A percentile compares a stretch with the other conserved stretches of the same genome.
phyloP scores from a whole-genome alignment of 768 basidiomycete species.

The Serendipita indica region DNA sequence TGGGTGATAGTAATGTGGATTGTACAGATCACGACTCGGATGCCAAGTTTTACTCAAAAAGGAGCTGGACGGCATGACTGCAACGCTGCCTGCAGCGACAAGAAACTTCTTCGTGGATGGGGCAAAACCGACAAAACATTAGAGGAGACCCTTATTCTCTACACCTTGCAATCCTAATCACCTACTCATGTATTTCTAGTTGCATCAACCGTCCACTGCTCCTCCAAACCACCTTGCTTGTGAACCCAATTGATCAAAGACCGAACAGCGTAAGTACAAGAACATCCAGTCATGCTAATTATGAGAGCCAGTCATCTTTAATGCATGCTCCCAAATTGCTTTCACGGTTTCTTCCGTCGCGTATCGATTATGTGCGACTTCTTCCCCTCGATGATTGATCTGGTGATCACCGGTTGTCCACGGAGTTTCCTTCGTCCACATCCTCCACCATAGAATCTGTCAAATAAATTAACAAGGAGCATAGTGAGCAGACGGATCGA shows the following conservation, averaged over 20 bases:
- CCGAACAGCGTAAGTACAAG: too few species aligned
- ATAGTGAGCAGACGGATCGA: background rate
- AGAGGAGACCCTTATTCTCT: too few species aligned
- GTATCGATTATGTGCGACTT: background rate
- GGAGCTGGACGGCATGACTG: conserved; percentile 72
- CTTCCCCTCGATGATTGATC: conserved; percentile 3
- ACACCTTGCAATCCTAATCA: too few species aligned
- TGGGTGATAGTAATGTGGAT: background rate
- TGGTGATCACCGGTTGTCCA: conserved; percentile 8
- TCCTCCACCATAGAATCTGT: conserved; percentile 4
- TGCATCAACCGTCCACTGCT: too few species aligned
- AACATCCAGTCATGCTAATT: too few species aligned
- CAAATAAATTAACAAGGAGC: background rate
- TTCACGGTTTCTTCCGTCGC: background rate
- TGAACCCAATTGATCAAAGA: too few species aligned
- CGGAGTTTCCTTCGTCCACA: background rate
- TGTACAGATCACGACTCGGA: conserved; percentile 30
- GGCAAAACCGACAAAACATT: conserved; percentile 22
- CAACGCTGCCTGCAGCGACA: conserved; percentile 79
- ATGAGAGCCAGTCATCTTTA: background rate
- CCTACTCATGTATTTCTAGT: too few species aligned
- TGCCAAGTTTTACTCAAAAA: conserved; percentile 50
- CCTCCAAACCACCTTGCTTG: too few species aligned
- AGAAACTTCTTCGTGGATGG: conserved; percentile 97
- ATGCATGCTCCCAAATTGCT: conserved; percentile 9